A percentile compares a stretch with the other conserved stretches of the same genome.
Evolutionary conservation across 306 rosid genomes (phyloP).

Genomic region (Trifolium fragiferum): DNA sequence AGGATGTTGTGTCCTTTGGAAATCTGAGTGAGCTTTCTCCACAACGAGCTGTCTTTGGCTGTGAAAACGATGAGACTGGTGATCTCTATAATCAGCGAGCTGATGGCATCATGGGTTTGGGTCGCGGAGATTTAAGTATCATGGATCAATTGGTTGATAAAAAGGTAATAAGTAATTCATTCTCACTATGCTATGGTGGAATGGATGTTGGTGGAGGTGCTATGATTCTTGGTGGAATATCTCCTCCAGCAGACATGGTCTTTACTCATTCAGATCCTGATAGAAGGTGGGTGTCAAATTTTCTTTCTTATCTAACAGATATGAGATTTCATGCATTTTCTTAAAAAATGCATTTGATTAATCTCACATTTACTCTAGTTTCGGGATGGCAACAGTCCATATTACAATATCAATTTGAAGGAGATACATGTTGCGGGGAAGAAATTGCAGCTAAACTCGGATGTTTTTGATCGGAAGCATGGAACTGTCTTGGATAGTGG

Average conservation of each 20-base stretch:
- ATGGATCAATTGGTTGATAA: constrained; percentile 88
- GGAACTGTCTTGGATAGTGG: constrained; percentile 97
- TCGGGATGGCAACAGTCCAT: constrained; percentile 99
- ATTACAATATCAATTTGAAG: constrained; percentile 95
- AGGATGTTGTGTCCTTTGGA: constrained; percentile 86
- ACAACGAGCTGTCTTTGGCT: constrained; percentile 89
- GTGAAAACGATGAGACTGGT: constrained; percentile 91
- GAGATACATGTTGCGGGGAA: constrained; percentile 92
- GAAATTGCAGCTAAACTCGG: constrained; percentile 60
- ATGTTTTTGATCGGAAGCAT: constrained; percentile 76
- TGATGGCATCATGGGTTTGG: constrained; percentile 98
- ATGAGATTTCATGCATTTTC: constrained; percentile 55
- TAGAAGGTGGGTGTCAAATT: constrained; percentile 73
- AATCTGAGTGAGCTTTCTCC: constrained; percentile 72
- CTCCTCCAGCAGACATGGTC: constrained; percentile 81
- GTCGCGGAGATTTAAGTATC: constrained; percentile 84
- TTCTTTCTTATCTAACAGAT: constrained; percentile 34
- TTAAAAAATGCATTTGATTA: constrained; percentile 66
- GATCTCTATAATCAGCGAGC: constrained; percentile 87
- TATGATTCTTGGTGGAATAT: constrained; percentile 90
- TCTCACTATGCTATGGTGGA: constrained; percentile 98
- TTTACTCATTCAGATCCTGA: constrained; percentile 70
- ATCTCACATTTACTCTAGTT: constrained; percentile 99
- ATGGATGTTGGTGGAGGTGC: constrained; percentile 98
- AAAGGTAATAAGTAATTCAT: constrained; percentile 77